These are phyloP conservation scores for Durotheca rogersii DNA, from an alignment of 495 filamentous ascomycete genomes.

Conservation along the genomic window DNA sequence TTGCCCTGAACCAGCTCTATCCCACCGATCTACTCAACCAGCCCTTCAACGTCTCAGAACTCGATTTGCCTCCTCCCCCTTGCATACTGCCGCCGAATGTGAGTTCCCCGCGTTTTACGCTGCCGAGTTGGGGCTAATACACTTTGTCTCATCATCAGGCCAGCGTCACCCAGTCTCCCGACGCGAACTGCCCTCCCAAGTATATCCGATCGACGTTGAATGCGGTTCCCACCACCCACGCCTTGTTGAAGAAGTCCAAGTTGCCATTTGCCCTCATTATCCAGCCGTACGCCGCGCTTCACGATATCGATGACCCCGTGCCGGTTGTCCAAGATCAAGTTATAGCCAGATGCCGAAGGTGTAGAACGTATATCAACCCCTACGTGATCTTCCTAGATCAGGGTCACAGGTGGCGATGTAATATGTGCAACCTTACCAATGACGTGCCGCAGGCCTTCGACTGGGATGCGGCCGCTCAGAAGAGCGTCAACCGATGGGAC, in stretches of 20 bases:
- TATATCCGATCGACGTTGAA: conserved; percentile 95
- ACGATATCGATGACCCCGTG: conserved; percentile 86
- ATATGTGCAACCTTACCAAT: conserved; percentile 99
- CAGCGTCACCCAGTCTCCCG: conserved; percentile 86
- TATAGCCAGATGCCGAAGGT: conserved; percentile 92
- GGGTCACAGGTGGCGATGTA: conserved; percentile 96
- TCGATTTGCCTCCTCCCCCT: conserved; percentile 88
- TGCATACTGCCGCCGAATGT: conserved; percentile 92
- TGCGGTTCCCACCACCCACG: conserved; percentile 85
- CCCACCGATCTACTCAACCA: conserved; percentile 88
- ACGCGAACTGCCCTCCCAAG: conserved; percentile 90
- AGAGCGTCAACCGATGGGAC: conserved; percentile 85
- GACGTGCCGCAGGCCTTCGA: conserved; percentile 98
- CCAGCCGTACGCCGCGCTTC: conserved; percentile 89
- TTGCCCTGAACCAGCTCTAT: conserved; percentile 80
- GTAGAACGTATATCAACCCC: conserved; percentile 95
- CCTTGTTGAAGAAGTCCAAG: conserved; percentile 91
- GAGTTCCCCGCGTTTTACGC: conserved; percentile 39
- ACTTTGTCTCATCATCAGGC: conserved; percentile 61
- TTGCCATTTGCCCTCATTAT: conserved; percentile 95
- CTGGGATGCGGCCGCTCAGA: conserved; percentile 90
- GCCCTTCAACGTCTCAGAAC: conserved; percentile 89
- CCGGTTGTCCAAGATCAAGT: conserved; percentile 95
- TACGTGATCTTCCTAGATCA: conserved; percentile 96
- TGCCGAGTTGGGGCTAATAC: conserved; percentile 28